phyloP scores from a whole-genome alignment of 768 basidiomycete species.

The Lactifluus volemus region DNA sequence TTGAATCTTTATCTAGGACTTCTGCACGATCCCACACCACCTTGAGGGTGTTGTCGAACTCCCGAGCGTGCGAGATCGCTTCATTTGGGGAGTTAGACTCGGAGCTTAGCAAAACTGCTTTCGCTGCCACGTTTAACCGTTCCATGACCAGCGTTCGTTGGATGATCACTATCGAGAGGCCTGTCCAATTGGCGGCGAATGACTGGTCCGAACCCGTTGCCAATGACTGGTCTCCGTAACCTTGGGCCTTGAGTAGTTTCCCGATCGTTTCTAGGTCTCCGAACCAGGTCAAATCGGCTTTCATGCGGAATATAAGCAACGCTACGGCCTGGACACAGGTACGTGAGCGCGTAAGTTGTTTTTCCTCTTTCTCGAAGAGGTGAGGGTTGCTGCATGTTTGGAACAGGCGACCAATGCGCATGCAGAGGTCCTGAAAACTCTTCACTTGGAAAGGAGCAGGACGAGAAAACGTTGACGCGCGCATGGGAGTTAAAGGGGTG shows the following conservation, averaged over 20 bases:
- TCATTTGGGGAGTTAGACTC: background rate
- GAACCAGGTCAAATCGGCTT: constrained; percentile 1
- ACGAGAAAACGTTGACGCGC: background rate
- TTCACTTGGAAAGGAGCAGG: background rate
- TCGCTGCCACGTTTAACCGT: background rate
- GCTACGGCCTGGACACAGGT: constrained; percentile 8
- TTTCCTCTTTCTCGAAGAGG: background rate
- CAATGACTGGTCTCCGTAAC: background rate
- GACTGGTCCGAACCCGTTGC: background rate
- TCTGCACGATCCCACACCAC: background rate
- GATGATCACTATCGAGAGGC: constrained; percentile 11
- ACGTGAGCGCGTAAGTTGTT: constrained; percentile 2
- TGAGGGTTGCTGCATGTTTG: constrained; percentile 9
- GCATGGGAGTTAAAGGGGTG: too few species aligned
- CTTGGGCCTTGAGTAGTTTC: constrained; percentile 2
- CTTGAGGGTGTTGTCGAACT: constrained; percentile 2
- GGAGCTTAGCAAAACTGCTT: background rate
- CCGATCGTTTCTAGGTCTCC: background rate
- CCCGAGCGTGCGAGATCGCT: background rate
- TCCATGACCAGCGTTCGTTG: background rate
- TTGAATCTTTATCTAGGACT: too few species aligned
- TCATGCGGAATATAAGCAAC: constrained; percentile 6
- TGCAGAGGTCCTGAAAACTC: constrained; percentile 5
- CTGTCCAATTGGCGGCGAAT: constrained; percentile 15
- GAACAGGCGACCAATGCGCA: constrained; percentile 6